Percentiles rank a stretch among this genome's conserved stretches.
These are phyloP conservation scores for Sclerotinia nivalis DNA, from an alignment of 2,329 filamentous ascomycete genomes.

Conservation along the genomic window DNA sequence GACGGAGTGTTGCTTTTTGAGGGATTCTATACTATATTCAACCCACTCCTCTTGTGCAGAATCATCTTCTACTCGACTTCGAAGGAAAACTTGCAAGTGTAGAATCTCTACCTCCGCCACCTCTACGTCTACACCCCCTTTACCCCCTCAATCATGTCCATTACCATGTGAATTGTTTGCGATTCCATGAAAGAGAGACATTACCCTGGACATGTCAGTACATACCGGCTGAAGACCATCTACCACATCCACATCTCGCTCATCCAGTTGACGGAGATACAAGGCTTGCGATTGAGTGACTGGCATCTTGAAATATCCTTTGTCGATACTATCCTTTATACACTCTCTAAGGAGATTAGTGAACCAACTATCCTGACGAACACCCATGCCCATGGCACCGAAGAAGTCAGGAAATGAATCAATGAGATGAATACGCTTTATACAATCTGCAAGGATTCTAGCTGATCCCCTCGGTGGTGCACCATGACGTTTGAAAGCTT, in stretches of 20 bases:
- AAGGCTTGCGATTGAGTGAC: slow-evolving; percentile 32
- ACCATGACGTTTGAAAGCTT: slow-evolving; percentile 50
- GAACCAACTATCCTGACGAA: slow-evolving; percentile 36
- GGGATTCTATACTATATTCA: background rate
- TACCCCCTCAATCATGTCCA: background rate
- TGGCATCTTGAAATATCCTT: slow-evolving; percentile 41
- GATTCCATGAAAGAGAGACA: slow-evolving; percentile 9
- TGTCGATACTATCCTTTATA: slow-evolving; percentile 41
- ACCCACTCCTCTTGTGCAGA: background rate
- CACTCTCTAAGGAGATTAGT: slow-evolving; percentile 43
- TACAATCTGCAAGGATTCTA: slow-evolving; percentile 45
- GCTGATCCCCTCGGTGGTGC: slow-evolving; percentile 48
- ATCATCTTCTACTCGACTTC: background rate
- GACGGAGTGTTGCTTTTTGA: background rate
- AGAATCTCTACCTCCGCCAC: background rate
- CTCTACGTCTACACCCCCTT: background rate
- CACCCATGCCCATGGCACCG: slow-evolving; percentile 46
- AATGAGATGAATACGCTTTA: slow-evolving; percentile 48
- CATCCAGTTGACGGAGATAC: slow-evolving; percentile 32
- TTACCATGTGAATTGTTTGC: background rate
- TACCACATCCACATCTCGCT: slow-evolving; percentile 28
- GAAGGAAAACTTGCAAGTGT: background rate
- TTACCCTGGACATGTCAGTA: too few relatives aligned
- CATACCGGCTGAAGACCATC: background rate
- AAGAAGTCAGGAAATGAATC: slow-evolving; percentile 48